These are phyloP conservation scores for Aegilops speltoides DNA, from an alignment of 176 grass and related monocot genomes.

Conservation along the genomic window DNA sequence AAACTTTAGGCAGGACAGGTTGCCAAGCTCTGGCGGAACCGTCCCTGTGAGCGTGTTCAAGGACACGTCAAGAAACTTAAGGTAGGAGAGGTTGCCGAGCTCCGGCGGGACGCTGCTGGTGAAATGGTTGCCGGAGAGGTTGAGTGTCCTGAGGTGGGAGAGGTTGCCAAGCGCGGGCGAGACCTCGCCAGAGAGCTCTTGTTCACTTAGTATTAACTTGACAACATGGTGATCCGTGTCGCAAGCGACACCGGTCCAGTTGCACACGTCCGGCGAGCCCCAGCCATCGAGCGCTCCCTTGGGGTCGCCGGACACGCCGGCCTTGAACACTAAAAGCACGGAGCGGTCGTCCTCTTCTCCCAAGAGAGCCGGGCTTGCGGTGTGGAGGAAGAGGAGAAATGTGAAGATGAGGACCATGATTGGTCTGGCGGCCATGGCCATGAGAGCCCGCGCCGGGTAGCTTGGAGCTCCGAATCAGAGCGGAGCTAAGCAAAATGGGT, in stretches of 20 bases:
- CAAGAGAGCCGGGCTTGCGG: background rate
- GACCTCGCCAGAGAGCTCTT: slow-evolving; percentile 54
- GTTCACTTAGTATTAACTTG: slow-evolving; percentile 34
- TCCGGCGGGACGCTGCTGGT: slow-evolving; percentile 28
- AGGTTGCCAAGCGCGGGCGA: slow-evolving; percentile 50
- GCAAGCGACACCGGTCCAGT: slow-evolving; percentile 75
- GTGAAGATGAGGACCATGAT: background rate
- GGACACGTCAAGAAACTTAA: slow-evolving; percentile 1
- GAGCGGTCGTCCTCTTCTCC: slow-evolving; percentile 21
- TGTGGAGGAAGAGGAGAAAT: background rate
- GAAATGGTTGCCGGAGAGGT: slow-evolving; percentile 46
- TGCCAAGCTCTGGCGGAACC: too few relatives aligned
- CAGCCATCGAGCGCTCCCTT: slow-evolving; percentile 35
- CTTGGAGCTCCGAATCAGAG: too few relatives aligned
- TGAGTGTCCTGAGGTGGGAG: slow-evolving; percentile 58
- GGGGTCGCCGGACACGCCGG: slow-evolving; percentile 42
- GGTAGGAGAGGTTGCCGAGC: slow-evolving; percentile 40
- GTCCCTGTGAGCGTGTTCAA: too few relatives aligned
- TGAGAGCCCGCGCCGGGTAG: background rate
- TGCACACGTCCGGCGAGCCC: slow-evolving; percentile 49
- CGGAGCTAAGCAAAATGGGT: too few relatives aligned
- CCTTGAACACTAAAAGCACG: slow-evolving; percentile 52
- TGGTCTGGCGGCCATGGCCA: background rate
- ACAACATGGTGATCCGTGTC: slow-evolving; percentile 36
- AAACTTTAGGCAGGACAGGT: too few relatives aligned